These are phyloP conservation scores for Licmophora abbreviata DNA, from an alignment of 108 stramenopile genomes.

Conservation along the genomic window DNA sequence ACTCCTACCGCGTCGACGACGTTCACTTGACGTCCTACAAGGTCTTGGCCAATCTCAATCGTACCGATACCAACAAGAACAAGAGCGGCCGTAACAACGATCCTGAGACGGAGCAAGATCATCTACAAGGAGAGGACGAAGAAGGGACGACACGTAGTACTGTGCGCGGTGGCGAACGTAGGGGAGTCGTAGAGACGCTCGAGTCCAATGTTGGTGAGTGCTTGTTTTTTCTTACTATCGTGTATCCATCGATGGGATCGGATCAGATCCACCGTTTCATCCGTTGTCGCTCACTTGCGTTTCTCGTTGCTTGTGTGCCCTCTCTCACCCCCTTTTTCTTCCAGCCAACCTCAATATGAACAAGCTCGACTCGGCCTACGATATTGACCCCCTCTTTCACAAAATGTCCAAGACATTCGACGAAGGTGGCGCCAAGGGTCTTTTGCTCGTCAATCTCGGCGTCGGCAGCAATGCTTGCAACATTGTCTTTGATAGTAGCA, in stretches of 20 bases:
- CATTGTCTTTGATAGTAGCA: constrained; percentile 90
- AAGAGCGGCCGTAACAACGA: constrained; percentile 11
- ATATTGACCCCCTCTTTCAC: constrained; percentile 95
- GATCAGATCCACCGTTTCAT: constrained; percentile 5
- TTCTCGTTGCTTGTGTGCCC: neutral
- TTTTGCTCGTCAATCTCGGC: constrained; percentile 89
- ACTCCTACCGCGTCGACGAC: constrained; percentile 96
- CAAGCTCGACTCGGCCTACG: constrained; percentile 90
- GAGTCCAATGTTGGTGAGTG: constrained; percentile 70
- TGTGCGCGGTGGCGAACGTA: constrained; percentile 12
- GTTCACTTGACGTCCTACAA: constrained; percentile 88
- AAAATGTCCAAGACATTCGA: constrained; percentile 97
- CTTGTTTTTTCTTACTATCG: neutral
- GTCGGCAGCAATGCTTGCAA: constrained; percentile 76
- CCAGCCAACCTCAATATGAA: constrained; percentile 83
- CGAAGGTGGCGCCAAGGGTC: constrained; percentile 96
- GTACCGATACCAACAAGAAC: constrained; percentile 50
- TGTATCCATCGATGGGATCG: neutral
- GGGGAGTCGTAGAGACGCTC: constrained; percentile 40
- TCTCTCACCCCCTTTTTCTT: neutral
- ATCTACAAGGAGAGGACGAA: constrained; percentile 1
- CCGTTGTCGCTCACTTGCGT: neutral
- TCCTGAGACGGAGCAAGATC: no score
- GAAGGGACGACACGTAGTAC: constrained; percentile 11
- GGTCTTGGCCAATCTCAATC: constrained; percentile 90